A percentile compares a stretch with the other conserved stretches of the same genome.
phyloP scores from a whole-genome alignment of 1,284 basidiomycete genomes.

The Ganoderma sinense region DNA sequence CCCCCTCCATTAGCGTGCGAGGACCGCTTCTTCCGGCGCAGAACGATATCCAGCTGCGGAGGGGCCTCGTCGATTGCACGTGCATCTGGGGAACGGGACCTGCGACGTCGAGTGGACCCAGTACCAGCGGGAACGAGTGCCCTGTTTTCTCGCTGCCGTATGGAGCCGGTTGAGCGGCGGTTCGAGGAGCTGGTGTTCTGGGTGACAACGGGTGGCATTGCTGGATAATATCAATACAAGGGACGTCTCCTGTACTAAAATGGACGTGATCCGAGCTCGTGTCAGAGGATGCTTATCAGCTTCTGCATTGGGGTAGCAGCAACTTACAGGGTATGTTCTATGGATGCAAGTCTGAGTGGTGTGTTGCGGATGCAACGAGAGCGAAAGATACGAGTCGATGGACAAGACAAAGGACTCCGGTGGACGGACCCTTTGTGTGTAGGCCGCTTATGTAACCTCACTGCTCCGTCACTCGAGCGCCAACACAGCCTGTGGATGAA shows the following conservation, averaged over 20 bases:
- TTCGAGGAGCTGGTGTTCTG: constrained; percentile 8
- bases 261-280: not conserved
- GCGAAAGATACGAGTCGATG: not conserved
- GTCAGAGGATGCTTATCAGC: not conserved
- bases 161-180: constrained; percentile 28
- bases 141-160: constrained; percentile 31
- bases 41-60: constrained; percentile 16
- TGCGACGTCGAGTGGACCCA: constrained; percentile 27
- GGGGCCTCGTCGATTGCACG: constrained; percentile 27
- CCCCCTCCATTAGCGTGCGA: constrained; percentile 4
- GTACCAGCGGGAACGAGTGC: not conserved
- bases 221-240: not conserved
- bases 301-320: not conserved
- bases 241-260: not conserved
- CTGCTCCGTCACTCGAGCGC: not conserved
- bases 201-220: constrained; percentile 26
- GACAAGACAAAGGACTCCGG: not conserved
- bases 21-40: constrained; percentile 33
- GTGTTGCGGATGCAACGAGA: too few species aligned
- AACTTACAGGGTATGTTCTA: constrained; percentile 4
- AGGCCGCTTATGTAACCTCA: constrained; percentile 1
- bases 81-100: constrained; percentile 37
- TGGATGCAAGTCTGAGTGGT: not conserved
- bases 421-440: not conserved
- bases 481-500: not conserved